Evolutionary conservation across 2,329 filamentous ascomycete genomes (phyloP), one percentile per base, ranked within the genome.

Genomic region (Fonsecaea erecta): DNA sequence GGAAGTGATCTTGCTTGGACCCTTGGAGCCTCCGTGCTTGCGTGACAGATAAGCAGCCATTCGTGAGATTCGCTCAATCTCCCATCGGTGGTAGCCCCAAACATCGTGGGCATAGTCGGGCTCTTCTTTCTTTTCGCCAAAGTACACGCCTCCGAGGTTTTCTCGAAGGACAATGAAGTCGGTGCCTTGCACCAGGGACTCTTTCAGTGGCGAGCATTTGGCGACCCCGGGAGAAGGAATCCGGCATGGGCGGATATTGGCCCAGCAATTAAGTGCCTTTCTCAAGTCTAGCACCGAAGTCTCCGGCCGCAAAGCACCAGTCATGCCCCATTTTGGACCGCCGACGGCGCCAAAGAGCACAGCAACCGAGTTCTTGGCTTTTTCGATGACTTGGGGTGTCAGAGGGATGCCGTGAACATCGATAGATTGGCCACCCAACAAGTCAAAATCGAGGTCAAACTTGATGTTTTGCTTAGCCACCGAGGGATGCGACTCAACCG

Each of bases 331-430:
- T 90, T 97, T 86, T 16, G 93, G 93, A 1, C 93, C 93, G 66
- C 93, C 93, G 71, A 97, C 94, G 71, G 92, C 91, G 64, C 92
- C 93, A 66, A 97, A 89, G 57, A 97, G 87, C 53, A 97, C 89
- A 7, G 93, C 93, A 76, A 96, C 90, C 64, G 92, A 91, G 40
- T 84, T 80, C 75, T 94, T 91, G 69, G 91, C 91, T 24, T 91
- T 92, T 7, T 83, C 81, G 73, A 96, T 90, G 66, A 92, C 90
- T 72, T 88, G 85, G 70, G 93, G 87, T 35, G 92, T 95, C 62
- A 97, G 83, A 26, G 93, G 86, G 57, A 82, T 84, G 70, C 91
- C 91, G 74, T 88, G 86, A 5, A 85, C 86, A 74, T 97, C 88
- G 77, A 97, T 97, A 83, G 90, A 82, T 85, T 93, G 92, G 71